Conservation (phyloP, 768 basidiomycete genomes). For the Amanita brunnescens region DNA sequence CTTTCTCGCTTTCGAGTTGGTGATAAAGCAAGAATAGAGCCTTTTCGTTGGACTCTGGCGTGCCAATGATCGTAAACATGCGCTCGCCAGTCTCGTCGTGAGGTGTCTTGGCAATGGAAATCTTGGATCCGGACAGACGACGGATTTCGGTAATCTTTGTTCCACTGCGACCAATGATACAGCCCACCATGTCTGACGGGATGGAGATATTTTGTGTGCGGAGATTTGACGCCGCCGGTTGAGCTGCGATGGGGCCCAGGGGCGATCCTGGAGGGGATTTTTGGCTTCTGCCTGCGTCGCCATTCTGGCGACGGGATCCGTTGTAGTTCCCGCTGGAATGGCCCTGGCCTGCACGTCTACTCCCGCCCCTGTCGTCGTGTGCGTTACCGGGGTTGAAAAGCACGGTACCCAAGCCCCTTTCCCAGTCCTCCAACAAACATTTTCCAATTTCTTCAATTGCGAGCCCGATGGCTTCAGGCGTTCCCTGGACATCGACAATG, state of each 20-base stretch:
- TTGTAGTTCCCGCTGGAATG: slow-evolving; percentile 35
- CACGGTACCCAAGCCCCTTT: slow-evolving; percentile 87
- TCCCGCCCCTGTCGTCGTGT: slow-evolving; percentile 46
- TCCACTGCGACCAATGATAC: slow-evolving; percentile 92
- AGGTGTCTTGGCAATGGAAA: slow-evolving; percentile 98
- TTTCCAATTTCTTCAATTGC: slow-evolving; percentile 95
- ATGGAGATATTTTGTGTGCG: slow-evolving; percentile 99
- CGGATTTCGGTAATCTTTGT: slow-evolving; percentile 99
- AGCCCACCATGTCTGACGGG: slow-evolving; percentile 98
- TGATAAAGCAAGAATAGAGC: slow-evolving; percentile 96
- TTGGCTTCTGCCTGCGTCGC: slow-evolving; percentile 41
- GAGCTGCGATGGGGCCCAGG: slow-evolving; percentile 39
- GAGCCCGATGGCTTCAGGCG: slow-evolving; percentile 84
- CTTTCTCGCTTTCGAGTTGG: slow-evolving; percentile 94
- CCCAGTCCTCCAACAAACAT: slow-evolving; percentile 95
- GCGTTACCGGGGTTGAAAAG: slow-evolving; percentile 91
- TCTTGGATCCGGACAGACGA: slow-evolving; percentile 94
- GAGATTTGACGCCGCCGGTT: slow-evolving; percentile 65
- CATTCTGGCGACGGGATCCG: slow-evolving; percentile 55
- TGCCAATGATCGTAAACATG: slow-evolving; percentile 98
- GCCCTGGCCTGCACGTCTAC: slow-evolving; percentile 45
- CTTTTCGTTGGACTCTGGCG: slow-evolving; percentile 95
- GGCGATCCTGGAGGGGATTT: slow-evolving; percentile 42
- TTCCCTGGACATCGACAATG: slow-evolving; percentile 94
- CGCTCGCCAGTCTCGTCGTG: slow-evolving; percentile 99